Percentiles rank a stretch among this genome's conserved stretches.
These are phyloP conservation scores for Aspergillus versicolor DNA, from an alignment of 2,329 filamentous ascomycete genomes.

Conservation along the genomic window DNA sequence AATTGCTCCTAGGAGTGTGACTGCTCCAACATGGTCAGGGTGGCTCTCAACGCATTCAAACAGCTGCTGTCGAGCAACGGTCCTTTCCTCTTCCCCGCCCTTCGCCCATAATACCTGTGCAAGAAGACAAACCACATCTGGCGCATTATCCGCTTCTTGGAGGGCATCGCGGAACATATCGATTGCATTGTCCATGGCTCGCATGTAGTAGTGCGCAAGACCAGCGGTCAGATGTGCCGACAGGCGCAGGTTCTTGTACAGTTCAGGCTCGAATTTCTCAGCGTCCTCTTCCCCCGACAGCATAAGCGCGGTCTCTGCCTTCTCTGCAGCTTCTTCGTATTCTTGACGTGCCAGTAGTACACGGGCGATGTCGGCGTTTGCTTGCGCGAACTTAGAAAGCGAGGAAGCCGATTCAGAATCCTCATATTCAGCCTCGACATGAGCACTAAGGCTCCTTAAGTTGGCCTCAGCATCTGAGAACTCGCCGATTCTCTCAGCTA, in stretches of 20 bases:
- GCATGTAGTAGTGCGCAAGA: conserved; percentile 72
- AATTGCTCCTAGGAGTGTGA: conserved; percentile 79
- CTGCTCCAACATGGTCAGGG: conserved; percentile 73
- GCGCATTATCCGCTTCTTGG: conserved; percentile 70
- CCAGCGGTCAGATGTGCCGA: conserved; percentile 85
- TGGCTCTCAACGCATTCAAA: conserved; percentile 75
- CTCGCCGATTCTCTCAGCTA: conserved; percentile 77
- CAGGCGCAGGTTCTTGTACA: conserved; percentile 69
- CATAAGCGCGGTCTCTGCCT: conserved; percentile 76
- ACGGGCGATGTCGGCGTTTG: conserved; percentile 84
- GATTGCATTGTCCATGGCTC: conserved; percentile 67
- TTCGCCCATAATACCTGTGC: conserved; percentile 93
- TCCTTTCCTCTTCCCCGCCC: conserved; percentile 69
- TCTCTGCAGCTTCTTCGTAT: conserved; percentile 70
- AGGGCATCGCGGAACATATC: conserved; percentile 78
- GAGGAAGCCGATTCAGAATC: conserved; percentile 72
- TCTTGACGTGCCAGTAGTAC: conserved; percentile 69
- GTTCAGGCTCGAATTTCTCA: conserved; percentile 61
- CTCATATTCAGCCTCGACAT: conserved; percentile 80
- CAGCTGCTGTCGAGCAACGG: conserved; percentile 74
- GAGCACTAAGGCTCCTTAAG: conserved; percentile 65
- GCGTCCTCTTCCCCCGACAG: conserved; percentile 71
- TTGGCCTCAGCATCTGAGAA: conserved; percentile 61
- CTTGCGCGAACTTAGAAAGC: conserved; percentile 74
- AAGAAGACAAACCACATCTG: conserved; percentile 82